phyloP scores from a whole-genome alignment of 306 rosid genomes.

The Oxytropis ochrocephala region DNA sequence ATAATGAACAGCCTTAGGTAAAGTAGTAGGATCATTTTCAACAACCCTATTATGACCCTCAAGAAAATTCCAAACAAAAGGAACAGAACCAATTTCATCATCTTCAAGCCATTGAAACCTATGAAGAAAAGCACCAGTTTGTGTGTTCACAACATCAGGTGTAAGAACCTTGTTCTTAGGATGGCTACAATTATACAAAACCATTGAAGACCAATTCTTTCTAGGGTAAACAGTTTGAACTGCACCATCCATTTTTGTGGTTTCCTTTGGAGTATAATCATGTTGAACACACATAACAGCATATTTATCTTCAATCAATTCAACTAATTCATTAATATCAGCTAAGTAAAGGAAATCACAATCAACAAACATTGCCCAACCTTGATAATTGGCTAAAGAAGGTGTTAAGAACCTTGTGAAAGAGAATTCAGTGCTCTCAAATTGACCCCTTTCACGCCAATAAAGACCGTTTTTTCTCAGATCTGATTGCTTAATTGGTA shows the following conservation, averaged over 20 bases:
- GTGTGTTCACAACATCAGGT: constrained; percentile 52
- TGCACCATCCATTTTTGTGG: constrained; percentile 72
- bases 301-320: constrained; percentile 43
- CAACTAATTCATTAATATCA: constrained; percentile 56
- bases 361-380: constrained; percentile 76
- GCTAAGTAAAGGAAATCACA: constrained; percentile 63
- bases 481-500: constrained; percentile 56
- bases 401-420: constrained; percentile 67
- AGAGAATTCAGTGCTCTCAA: constrained; percentile 71
- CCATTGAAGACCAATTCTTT: constrained; percentile 81
- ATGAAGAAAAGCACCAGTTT: constrained; percentile 67
- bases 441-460: constrained; percentile 64
- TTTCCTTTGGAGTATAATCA: constrained; percentile 61
- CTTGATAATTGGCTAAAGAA: constrained; percentile 42
- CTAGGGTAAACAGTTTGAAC: constrained; percentile 69
- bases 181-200: constrained; percentile 57
- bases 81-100: constrained; percentile 52
- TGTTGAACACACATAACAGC: constrained; percentile 72
- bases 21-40: constrained; percentile 39
- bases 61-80: constrained; percentile 71
- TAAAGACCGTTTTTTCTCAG: constrained; percentile 46
- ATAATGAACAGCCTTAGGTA: constrained; percentile 58
- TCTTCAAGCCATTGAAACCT: constrained; percentile 79
- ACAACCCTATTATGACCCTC: constrained; percentile 63
- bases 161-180: constrained; percentile 50